Conservation (phyloP, 1,284 basidiomycete species). For the Termitomyces sp. region DNA sequence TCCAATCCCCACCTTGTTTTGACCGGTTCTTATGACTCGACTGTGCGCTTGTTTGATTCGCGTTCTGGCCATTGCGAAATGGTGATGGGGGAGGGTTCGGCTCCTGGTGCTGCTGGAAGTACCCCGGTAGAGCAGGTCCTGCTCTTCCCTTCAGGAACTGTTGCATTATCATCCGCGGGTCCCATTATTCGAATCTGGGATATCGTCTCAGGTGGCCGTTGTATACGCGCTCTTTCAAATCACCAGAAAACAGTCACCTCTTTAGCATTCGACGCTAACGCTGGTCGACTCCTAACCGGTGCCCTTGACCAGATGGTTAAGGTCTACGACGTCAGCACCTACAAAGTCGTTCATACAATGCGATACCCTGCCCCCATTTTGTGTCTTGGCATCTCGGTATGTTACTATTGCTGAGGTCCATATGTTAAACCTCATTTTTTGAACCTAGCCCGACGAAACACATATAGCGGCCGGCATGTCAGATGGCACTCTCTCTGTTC, state of each 20-base stretch:
- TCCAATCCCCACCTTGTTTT: constrained; percentile 83
- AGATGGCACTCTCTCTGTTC: constrained; percentile 90
- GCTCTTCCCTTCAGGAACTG: constrained; percentile 89
- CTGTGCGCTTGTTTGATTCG: constrained; percentile 85
- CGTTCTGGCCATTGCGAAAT: constrained; percentile 80
- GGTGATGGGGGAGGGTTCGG: constrained; percentile 62
- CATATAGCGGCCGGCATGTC: constrained; percentile 96
- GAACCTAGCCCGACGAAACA: constrained; percentile 83
- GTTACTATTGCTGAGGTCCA: constrained; percentile 22
- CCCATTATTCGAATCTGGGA: constrained; percentile 97
- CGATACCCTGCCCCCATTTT: constrained; percentile 93
- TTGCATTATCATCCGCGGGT: constrained; percentile 84
- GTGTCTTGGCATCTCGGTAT: constrained; percentile 84
- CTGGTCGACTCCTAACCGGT: constrained; percentile 81
- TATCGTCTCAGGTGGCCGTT: constrained; percentile 86
- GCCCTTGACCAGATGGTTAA: constrained; percentile 97
- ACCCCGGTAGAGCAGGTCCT: constrained; percentile 91
- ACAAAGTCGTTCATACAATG: constrained; percentile 98
- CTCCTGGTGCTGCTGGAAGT: constrained; percentile 35
- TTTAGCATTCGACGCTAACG: constrained; percentile 74
- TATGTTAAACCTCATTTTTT: constrained; percentile 2
- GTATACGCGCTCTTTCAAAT: constrained; percentile 86
- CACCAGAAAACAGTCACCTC: constrained; percentile 98
- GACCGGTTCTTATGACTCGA: constrained; percentile 93
- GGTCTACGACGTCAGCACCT: constrained; percentile 93